Base-by-base conservation (phyloP, 2,329 filamentous ascomycete genomes). In the Xylariaceae sp. region DNA sequence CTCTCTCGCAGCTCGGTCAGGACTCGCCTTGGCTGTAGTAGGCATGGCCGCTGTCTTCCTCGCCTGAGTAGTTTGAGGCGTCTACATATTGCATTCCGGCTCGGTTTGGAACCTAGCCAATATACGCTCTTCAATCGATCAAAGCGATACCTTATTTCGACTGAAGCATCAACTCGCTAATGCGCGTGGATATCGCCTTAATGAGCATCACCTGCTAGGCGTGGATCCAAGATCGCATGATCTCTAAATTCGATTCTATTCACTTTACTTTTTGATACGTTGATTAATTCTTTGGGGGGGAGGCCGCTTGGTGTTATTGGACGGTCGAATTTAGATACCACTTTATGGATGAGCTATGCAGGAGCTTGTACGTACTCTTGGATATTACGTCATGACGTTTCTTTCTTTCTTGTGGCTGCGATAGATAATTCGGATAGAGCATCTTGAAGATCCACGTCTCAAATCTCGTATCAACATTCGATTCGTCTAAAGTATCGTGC, bases 21-120 rank as follows among this genome's bases (percentile, higher is more conserved):
- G 62, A 14, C 57, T 66, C 14, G 46, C 62, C 17, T 48, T 62
- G 44, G 62, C 58, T 47, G 58, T 55, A 2, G 40, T 65, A 42
- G 63, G 56, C 11, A 49, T 63, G 35, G 59, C 62, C 22, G 62
- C 58, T n/a, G 51, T 59, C 44, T 42, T 66, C 10, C 41, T 65
- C 31, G 55, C 54, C 2, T 66, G 60, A 58, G 42, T 39, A 19
- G 11, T 27, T 27, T 27, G 22, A 27, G 22, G 22, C 7, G 22
- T 27, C 22, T 27, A 7, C 22, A 27, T 27, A 7, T 27, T 27
- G 7, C 22, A 27, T 27, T 27, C 7, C 22, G 22, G 22, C 22
- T 27, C 4, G 22, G 22, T 27, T 27, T 27, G 4, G 22, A n/a
- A n/a, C 22, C 22, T 27, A 27, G 22, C 22, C 22, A 4, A 27